A percentile compares a stretch with the other conserved stretches of the same genome.
phyloP scores from a whole-genome alignment of 2,329 filamentous ascomycete species.

The Arachnomyces sp. region DNA sequence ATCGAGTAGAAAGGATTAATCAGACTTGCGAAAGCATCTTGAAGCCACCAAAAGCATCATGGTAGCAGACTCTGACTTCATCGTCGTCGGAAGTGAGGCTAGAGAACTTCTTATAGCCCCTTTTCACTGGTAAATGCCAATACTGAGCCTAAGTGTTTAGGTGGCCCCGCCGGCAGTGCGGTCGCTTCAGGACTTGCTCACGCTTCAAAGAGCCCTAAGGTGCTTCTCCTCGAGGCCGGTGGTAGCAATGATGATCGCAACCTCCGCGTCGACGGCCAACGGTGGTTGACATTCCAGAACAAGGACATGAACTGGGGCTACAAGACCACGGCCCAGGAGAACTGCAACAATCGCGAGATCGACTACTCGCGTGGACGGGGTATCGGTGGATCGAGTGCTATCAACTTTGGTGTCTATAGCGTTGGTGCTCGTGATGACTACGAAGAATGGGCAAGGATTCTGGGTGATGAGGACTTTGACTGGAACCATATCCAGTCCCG shows the following conservation, averaged over 20 bases:
- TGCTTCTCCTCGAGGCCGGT: slow-evolving; percentile 58
- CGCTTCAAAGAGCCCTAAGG: slow-evolving; percentile 40
- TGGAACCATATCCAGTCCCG: slow-evolving; percentile 49
- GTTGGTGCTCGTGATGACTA: slow-evolving; percentile 54
- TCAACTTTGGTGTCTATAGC: slow-evolving; percentile 51
- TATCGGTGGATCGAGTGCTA: slow-evolving; percentile 46
- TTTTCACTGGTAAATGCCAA: neutral
- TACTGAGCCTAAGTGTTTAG: slow-evolving; percentile 29
- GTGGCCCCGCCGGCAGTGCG: slow-evolving; percentile 53
- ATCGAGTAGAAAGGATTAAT: too few species aligned
- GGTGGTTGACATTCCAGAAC: slow-evolving; percentile 47
- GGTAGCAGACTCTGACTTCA: slow-evolving; percentile 23
- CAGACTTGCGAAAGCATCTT: too few species aligned
- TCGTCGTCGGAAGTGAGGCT: slow-evolving; percentile 35
- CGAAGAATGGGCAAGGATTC: slow-evolving; percentile 51
- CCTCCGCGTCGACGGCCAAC: slow-evolving; percentile 47
- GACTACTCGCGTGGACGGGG: slow-evolving; percentile 46
- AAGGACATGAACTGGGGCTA: slow-evolving; percentile 48
- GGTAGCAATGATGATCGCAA: slow-evolving; percentile 40
- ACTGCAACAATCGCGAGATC: slow-evolving; percentile 38
- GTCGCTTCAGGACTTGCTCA: slow-evolving; percentile 48
- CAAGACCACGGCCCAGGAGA: slow-evolving; percentile 41
- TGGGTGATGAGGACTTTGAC: slow-evolving; percentile 48
- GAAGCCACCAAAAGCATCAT: too few species aligned
- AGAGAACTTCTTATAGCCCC: too few species aligned